A percentile compares a stretch with the other conserved stretches of the same genome.
Evolutionary conservation across 179 eudicot species (phyloP).

Genomic region (Drosera spatulata): DNA sequence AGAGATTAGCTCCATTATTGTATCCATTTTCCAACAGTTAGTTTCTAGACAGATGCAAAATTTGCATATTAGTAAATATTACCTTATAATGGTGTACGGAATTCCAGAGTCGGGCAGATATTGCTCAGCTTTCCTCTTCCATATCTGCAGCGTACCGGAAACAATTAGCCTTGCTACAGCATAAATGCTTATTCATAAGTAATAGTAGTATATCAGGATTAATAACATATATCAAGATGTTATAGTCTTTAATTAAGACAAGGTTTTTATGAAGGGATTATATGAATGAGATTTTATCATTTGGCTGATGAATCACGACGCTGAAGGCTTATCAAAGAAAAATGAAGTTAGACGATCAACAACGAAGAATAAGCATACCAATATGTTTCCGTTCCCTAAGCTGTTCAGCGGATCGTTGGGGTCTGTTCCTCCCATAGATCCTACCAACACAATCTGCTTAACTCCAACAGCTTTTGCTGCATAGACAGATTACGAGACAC

Average conservation of each 20-base stretch:
- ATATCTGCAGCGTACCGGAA: conserved; percentile 31
- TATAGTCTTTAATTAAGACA: too few species aligned
- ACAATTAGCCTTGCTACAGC: not conserved
- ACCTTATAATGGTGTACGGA: conserved; percentile 92
- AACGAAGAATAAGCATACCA: conserved; percentile 28
- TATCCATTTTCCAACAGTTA: too few species aligned
- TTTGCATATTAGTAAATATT: not conserved
- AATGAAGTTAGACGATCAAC: not conserved
- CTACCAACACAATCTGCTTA: conserved; percentile 88
- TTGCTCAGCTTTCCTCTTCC: conserved; percentile 97
- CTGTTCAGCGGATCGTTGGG: conserved; percentile 69
- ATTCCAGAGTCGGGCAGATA: conserved; percentile 86
- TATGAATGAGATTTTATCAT: too few species aligned
- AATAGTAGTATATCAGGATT: too few species aligned
- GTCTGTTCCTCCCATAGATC: conserved; percentile 95
- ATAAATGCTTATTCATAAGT: not conserved
- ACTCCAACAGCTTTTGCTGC: conserved; percentile 97
- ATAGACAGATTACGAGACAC: conserved; percentile 9
- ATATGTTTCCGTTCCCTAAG: conserved; percentile 79
- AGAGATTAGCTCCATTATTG: too few species aligned
- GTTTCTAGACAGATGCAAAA: too few species aligned
- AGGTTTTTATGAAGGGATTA: too few species aligned
- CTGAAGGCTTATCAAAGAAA: too few species aligned
- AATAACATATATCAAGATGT: too few species aligned
- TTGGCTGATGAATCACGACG: too few species aligned